Conservation (phyloP, 164 flowering plant genomes). For the Malania oleifera region DNA sequence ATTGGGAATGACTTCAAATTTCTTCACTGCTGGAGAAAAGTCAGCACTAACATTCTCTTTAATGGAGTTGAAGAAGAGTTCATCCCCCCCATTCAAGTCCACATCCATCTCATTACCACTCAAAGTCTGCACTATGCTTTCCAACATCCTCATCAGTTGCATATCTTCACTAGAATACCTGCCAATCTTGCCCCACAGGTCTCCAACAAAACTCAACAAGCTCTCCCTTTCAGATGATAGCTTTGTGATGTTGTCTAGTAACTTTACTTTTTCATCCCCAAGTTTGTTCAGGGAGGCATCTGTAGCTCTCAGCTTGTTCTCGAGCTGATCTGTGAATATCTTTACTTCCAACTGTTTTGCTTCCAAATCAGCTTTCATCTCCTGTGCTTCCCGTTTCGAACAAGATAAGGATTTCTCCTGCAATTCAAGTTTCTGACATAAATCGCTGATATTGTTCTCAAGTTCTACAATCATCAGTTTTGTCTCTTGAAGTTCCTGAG, state of each 20-base stretch:
- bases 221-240: constrained; percentile 27
- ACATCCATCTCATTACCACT: not conserved
- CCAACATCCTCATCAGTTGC: constrained; percentile 31
- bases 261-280: constrained; percentile 21
- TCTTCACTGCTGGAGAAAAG: constrained; percentile 21
- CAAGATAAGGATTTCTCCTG: constrained; percentile 17
- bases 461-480: constrained; percentile 38
- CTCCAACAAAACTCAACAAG: constrained; percentile 18
- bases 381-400: constrained; percentile 16
- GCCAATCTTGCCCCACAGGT: constrained; percentile 19
- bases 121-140: constrained; percentile 24
- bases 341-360: constrained; percentile 24
- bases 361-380: constrained; percentile 25
- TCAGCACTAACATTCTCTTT: constrained; percentile 29
- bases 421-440: constrained; percentile 25
- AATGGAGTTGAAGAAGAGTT: not conserved
- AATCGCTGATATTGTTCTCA: constrained; percentile 26
- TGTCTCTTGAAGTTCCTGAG: constrained; percentile 40
- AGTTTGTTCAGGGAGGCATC: constrained; percentile 27
- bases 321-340: constrained; percentile 16
- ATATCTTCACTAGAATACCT: constrained; percentile 30
- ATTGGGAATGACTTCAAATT: constrained; percentile 19
- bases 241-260: constrained; percentile 16
- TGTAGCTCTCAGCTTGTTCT: constrained; percentile 16
- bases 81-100: constrained; percentile 12